phyloP scores from a whole-genome alignment of 2,329 filamentous ascomycete species.

The Fusarium protoensiforme region DNA sequence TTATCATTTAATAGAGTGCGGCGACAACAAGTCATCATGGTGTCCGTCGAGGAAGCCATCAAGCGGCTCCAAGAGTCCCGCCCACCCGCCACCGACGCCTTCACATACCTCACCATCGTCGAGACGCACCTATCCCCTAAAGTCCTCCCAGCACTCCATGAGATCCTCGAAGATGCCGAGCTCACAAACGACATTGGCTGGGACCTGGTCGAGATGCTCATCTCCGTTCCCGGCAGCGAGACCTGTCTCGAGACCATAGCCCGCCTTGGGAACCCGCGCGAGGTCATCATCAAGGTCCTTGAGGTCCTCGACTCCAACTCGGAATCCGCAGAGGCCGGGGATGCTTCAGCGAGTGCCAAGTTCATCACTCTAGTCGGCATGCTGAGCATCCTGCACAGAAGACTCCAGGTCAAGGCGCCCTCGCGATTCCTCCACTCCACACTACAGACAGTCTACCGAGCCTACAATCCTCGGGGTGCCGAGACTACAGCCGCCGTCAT shows the following conservation, averaged over 20 bases:
- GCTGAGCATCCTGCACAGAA: constrained; percentile 76
- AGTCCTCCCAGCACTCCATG: constrained; percentile 74
- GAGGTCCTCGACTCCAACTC: constrained; percentile 71
- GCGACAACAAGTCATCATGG: constrained; percentile 36
- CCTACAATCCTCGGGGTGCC: constrained; percentile 71
- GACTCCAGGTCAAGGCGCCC: constrained; percentile 81
- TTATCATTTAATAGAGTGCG: not conserved
- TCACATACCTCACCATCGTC: constrained; percentile 83
- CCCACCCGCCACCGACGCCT: constrained; percentile 69
- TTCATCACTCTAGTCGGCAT: constrained; percentile 78
- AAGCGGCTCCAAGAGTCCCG: constrained; percentile 60
- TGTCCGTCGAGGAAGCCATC: constrained; percentile 53
- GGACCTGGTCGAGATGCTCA: constrained; percentile 82
- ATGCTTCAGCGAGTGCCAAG: constrained; percentile 54
- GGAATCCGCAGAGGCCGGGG: constrained; percentile 52
- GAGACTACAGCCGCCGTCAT: constrained; percentile 77
- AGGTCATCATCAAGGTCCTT: constrained; percentile 84
- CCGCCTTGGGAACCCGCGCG: constrained; percentile 80
- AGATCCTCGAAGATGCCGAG: constrained; percentile 74
- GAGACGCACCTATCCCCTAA: constrained; percentile 77
- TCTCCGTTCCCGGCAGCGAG: constrained; percentile 75
- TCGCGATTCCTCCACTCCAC: constrained; percentile 82
- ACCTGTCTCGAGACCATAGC: constrained; percentile 79
- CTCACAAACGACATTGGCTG: constrained; percentile 83
- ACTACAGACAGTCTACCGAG: constrained; percentile 76